A percentile compares a stretch with the other conserved stretches of the same genome.
Conservation (phyloP, 2,329 filamentous ascomycete species). For the Ascochyta clinopodiicola region DNA sequence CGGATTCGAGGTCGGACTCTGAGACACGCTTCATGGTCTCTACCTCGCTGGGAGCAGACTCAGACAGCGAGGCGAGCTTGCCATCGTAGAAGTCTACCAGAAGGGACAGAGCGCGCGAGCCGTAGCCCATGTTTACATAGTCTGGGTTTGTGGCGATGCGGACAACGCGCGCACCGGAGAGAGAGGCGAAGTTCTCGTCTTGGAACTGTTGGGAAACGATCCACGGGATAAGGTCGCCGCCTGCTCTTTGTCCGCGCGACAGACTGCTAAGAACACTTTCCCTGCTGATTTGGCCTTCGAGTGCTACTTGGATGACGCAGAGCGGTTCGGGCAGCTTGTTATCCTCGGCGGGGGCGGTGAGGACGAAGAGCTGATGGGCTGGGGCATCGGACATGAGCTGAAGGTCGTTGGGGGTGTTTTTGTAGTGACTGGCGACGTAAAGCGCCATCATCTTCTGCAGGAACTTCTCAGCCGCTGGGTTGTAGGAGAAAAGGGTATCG, state of each 20-base stretch:
- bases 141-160: constrained; percentile 97
- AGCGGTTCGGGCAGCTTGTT: constrained; percentile 88
- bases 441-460: constrained; percentile 97
- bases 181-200: constrained; percentile 91
- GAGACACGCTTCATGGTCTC: constrained; percentile 77
- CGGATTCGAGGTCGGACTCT: constrained; percentile 78
- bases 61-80: constrained; percentile 84
- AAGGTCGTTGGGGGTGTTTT: constrained; percentile 97
- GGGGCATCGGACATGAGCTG: constrained; percentile 98
- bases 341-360: constrained; percentile 83
- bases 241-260: constrained; percentile 84
- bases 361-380: constrained; percentile 93
- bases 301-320: constrained; percentile 90
- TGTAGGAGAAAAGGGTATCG: constrained; percentile 97
- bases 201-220: constrained; percentile 97
- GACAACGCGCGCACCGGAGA: constrained; percentile 91
- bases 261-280: constrained; percentile 91
- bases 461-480: constrained; percentile 95
- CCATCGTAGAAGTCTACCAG: constrained; percentile 93
- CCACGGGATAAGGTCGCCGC: constrained; percentile 96
- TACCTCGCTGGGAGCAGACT: constrained; percentile 65
- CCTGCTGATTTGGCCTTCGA: constrained; percentile 93
- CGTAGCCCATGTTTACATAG: constrained; percentile 91
- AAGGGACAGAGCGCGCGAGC: constrained; percentile 84
- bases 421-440: constrained; percentile 97